These are phyloP conservation scores for Nigrograna mackinnonii DNA, from an alignment of 2,329 filamentous ascomycete genomes.

Conservation along the genomic window DNA sequence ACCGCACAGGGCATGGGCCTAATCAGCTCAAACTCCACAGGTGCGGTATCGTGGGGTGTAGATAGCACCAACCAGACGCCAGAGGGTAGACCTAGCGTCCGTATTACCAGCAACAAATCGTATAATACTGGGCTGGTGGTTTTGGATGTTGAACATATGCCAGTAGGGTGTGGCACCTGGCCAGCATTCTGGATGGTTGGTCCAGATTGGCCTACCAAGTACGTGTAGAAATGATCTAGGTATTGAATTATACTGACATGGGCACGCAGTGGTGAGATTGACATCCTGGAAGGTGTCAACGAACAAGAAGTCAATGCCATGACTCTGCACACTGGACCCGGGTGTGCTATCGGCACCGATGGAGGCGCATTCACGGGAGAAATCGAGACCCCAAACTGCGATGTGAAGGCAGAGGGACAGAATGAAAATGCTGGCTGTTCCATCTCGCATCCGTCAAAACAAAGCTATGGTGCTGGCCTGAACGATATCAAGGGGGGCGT, in stretches of 20 bases:
- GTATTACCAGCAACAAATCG: constrained; percentile 49
- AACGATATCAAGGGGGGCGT: constrained; percentile 52
- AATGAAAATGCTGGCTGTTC: constrained; percentile 46
- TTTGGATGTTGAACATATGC: constrained; percentile 56
- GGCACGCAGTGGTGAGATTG: constrained; percentile 49
- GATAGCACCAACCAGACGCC: constrained; percentile 44
- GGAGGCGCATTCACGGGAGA: constrained; percentile 52
- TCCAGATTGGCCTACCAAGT: constrained; percentile 35
- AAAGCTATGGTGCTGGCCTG: constrained; percentile 57
- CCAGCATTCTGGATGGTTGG: constrained; percentile 51
- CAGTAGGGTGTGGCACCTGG: constrained; percentile 56
- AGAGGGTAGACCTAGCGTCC: constrained; percentile 49
- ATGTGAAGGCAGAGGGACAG: constrained; percentile 47
- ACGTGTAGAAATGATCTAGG: constrained; percentile 5
- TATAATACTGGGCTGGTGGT: constrained; percentile 55
- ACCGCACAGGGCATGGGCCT: constrained; percentile 45
- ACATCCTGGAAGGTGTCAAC: constrained; percentile 55
- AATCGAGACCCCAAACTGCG: constrained; percentile 53
- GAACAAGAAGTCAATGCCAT: constrained; percentile 45
- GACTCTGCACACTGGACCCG: constrained; percentile 52
- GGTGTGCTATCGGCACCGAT: constrained; percentile 44
- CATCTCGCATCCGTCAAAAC: constrained; percentile 43
- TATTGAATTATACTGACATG: not conserved
- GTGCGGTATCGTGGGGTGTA: constrained; percentile 50
- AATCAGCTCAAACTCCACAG: constrained; percentile 37